These are phyloP conservation scores for Oryza meyeriana DNA, from an alignment of 176 grass and related monocot species.

Conservation along the genomic window DNA sequence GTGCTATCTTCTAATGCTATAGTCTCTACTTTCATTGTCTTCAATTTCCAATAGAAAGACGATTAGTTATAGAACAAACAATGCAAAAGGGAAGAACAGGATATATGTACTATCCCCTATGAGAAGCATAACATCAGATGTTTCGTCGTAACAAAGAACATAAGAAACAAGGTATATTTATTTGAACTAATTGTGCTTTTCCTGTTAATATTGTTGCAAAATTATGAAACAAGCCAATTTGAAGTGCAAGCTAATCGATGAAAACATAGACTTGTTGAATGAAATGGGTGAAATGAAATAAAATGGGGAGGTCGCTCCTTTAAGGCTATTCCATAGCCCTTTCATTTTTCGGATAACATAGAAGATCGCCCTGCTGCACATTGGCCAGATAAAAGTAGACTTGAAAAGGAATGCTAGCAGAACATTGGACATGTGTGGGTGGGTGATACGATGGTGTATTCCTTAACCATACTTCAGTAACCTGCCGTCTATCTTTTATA, in stretches of 20 bases:
- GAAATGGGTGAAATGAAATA: background rate
- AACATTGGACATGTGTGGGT: background rate
- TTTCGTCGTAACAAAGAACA: background rate
- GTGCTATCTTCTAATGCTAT: background rate
- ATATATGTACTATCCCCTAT: background rate
- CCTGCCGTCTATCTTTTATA: background rate
- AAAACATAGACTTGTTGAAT: background rate
- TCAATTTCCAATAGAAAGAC: background rate
- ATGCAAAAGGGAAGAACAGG: background rate
- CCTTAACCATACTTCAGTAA: background rate
- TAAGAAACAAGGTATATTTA: background rate
- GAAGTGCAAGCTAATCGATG: background rate
- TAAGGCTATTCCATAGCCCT: background rate
- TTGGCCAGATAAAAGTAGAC: background rate
- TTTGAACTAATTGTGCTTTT: background rate
- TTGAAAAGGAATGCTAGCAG: background rate
- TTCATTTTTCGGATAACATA: background rate
- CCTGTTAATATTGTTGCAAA: background rate
- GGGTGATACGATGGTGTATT: background rate
- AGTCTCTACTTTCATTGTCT: background rate
- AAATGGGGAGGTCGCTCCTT: background rate
- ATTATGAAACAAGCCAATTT: background rate
- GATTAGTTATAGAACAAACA: background rate
- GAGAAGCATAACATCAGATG: background rate
- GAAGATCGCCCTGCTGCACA: background rate